These are phyloP conservation scores for Chlorella vulgaris DNA, from an alignment of 139 green algal species.

Conservation along the genomic window DNA sequence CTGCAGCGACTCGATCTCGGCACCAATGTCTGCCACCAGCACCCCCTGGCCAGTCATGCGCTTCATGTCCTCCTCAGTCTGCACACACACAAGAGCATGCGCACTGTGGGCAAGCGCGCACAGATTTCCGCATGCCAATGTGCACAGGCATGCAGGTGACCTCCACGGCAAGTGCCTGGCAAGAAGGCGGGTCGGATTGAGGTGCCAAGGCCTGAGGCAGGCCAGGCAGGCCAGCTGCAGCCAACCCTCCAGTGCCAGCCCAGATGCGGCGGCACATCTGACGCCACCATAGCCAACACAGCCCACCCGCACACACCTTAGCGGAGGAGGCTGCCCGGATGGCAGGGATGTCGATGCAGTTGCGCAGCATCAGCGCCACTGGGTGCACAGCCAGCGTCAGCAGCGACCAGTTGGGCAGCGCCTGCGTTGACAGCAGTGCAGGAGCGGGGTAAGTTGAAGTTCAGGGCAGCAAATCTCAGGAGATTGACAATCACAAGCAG, in stretches of 20 bases:
- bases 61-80: slow-evolving; percentile 65
- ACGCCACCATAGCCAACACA: not conserved
- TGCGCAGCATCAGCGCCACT: slow-evolving; percentile 58
- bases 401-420: slow-evolving; percentile 74
- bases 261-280: not conserved
- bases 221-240: not conserved
- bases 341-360: slow-evolving; percentile 56
- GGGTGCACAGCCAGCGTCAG: slow-evolving; percentile 63
- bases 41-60: slow-evolving; percentile 66
- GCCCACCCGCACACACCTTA: slow-evolving; percentile 41
- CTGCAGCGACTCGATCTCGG: not conserved
- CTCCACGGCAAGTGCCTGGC: too few species aligned
- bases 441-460: not conserved
- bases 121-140: too few species aligned
- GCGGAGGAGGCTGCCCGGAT: slow-evolving; percentile 44
- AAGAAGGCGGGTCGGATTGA: not conserved
- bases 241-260: too few species aligned
- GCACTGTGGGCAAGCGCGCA: not conserved
- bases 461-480: not conserved
- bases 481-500: not conserved
- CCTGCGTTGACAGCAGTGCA: slow-evolving; percentile 37
- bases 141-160: too few species aligned
- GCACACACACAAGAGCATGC: not conserved
- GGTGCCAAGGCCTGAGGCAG: not conserved
- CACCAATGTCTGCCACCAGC: slow-evolving; percentile 59